These are phyloP conservation scores for Pleurotus salmoneostramineus DNA, from an alignment of 768 basidiomycete genomes.

Conservation along the genomic window DNA sequence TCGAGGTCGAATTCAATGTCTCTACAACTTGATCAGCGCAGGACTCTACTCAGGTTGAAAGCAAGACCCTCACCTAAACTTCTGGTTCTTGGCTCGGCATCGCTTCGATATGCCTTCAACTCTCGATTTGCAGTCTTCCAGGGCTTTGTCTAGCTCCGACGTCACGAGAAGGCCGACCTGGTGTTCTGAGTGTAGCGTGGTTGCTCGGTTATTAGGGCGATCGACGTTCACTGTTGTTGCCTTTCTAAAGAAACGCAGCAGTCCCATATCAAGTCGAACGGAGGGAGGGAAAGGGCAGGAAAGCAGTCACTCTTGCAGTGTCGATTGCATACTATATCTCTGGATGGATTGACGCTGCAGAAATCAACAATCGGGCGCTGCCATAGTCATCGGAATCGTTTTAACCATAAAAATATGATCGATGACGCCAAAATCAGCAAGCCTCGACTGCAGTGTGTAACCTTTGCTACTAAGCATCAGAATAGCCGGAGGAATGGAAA, in stretches of 20 bases:
- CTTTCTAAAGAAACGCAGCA: neutral
- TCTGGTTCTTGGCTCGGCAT: conserved; percentile 44
- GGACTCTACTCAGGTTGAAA: neutral
- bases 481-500: too few relatives aligned
- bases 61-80: conserved; percentile 39
- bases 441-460: too few relatives aligned
- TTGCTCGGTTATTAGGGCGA: neutral
- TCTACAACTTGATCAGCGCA: conserved; percentile 20
- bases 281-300: neutral
- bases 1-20: conserved; percentile 56
- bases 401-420: too few relatives aligned
- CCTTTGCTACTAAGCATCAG: too few relatives aligned
- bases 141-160: conserved; percentile 40
- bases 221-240: neutral
- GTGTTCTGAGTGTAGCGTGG: neutral
- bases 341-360: neutral
- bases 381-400: conserved; percentile 6
- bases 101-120: conserved; percentile 41
- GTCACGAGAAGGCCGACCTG: conserved; percentile 35
- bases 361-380: neutral
- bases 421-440: too few relatives aligned
- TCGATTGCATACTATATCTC: neutral
- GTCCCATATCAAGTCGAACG: neutral
- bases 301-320: neutral
- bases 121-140: conserved; percentile 37